These are phyloP conservation scores for Chlorella sp. DNA, from an alignment of 139 green algal genomes.

Conservation along the genomic window DNA sequence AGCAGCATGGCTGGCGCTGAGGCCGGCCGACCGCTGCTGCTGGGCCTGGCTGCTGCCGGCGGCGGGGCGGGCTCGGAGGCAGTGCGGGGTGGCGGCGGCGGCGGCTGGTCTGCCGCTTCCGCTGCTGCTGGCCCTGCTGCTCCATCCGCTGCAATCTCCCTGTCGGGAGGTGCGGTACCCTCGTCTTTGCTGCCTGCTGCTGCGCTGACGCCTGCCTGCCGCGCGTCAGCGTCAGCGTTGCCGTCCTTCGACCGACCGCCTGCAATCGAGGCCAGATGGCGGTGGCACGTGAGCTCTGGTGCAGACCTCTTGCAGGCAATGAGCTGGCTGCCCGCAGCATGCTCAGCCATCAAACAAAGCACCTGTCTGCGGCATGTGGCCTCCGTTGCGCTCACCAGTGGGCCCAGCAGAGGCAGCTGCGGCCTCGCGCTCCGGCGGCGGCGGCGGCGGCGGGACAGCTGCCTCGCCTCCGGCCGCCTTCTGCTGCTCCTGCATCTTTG, in stretches of 20 bases:
- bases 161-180: neutral
- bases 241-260: no score
- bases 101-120: neutral
- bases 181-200: neutral
- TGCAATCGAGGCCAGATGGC: no score
- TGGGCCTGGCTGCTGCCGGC: neutral
- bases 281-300: no score
- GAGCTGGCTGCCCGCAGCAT: no score
- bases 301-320: no score
- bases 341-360: no score
- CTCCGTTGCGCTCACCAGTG: no score
- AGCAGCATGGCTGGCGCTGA: slow-evolving; percentile 25
- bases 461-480: neutral
- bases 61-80: neutral
- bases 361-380: no score
- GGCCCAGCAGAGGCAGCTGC: neutral
- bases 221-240: no score
- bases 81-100: neutral
- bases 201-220: no score
- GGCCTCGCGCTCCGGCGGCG: neutral
- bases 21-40: neutral
- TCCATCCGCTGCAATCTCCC: neutral
- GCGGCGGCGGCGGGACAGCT: neutral
- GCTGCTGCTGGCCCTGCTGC: neutral
- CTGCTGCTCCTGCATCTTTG: slow-evolving; percentile 8